phyloP scores from a whole-genome alignment of 768 basidiomycete species.

The Rhodotorula sphaerocarpa region DNA sequence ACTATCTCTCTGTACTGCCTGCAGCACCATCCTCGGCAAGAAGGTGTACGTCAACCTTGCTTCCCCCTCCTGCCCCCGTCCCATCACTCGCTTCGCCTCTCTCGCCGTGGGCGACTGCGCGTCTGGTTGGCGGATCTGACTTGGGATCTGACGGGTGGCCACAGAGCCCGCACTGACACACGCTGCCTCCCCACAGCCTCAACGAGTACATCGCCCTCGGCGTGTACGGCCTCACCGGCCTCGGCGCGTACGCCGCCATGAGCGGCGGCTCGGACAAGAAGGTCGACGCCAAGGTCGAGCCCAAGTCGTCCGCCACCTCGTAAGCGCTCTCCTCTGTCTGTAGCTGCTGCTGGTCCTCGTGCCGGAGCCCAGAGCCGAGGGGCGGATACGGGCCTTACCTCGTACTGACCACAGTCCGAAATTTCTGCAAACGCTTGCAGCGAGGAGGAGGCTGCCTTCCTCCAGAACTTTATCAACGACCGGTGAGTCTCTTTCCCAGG shows the following conservation, averaged over 20 bases:
- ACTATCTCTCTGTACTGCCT: background rate
- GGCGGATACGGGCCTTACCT: background rate
- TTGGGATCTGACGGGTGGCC: too few species aligned
- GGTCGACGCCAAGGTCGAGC: background rate
- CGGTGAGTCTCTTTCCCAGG: background rate
- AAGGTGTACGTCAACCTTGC: background rate
- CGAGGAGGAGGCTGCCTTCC: slow-evolving; percentile 26
- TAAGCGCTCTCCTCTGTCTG: background rate
- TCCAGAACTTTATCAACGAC: slow-evolving; percentile 32
- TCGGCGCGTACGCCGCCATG: slow-evolving; percentile 23
- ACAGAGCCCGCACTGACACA: background rate
- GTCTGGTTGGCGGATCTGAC: too few species aligned
- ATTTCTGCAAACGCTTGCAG: background rate
- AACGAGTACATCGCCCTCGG: slow-evolving; percentile 25
- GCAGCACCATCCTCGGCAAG: slow-evolving; percentile 7
- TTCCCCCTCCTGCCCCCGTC: background rate
- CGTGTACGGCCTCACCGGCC: slow-evolving; percentile 23
- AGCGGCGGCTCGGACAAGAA: slow-evolving; percentile 10
- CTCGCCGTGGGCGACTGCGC: too few species aligned
- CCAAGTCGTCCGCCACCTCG: slow-evolving; percentile 15
- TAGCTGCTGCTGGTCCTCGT: too few species aligned
- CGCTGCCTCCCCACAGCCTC: background rate
- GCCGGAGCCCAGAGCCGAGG: too few species aligned
- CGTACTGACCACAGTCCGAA: background rate
- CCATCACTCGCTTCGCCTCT: background rate